Percentiles rank a stretch among this genome's conserved stretches.
phyloP scores from a whole-genome alignment of 73 alveolate species.

The Blepharisma stoltei region DNA sequence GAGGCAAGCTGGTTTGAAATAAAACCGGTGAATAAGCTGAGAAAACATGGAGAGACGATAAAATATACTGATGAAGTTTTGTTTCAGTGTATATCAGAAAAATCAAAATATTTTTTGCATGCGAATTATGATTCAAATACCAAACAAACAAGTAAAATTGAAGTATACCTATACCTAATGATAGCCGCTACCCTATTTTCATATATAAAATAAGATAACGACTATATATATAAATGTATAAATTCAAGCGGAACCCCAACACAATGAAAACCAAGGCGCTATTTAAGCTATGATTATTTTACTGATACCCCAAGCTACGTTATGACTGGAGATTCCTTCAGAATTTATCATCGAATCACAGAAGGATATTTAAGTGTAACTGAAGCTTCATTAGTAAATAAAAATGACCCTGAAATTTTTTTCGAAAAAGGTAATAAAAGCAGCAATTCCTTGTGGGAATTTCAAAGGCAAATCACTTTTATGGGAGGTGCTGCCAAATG shows the following conservation, averaged over 20 bases:
- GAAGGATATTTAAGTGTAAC: neutral
- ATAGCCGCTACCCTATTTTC: too few relatives aligned
- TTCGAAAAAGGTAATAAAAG: constrained; percentile 4
- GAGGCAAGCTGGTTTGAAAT: constrained; percentile 18
- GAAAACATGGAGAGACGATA: constrained; percentile 12
- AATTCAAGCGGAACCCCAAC: neutral
- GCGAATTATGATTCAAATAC: neutral
- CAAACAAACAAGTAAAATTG: neutral
- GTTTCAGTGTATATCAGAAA: neutral
- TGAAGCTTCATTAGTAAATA: too few relatives aligned
- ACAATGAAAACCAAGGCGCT: neutral
- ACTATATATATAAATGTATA: too few relatives aligned
- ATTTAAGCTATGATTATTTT: neutral
- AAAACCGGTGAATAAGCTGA: neutral
- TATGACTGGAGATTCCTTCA: constrained; percentile 19
- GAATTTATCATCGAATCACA: neutral
- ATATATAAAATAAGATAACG: too few relatives aligned
- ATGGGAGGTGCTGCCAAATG: constrained; percentile 6
- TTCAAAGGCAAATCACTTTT: constrained; percentile 13
- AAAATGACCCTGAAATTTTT: neutral
- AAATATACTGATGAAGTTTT: neutral
- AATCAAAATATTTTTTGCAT: constrained; percentile 13
- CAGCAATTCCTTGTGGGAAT: constrained; percentile 18
- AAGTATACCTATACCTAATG: too few relatives aligned
- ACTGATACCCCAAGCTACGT: neutral